Conservation (phyloP, 768 basidiomycete species). For the Agrocybe pediades region DNA sequence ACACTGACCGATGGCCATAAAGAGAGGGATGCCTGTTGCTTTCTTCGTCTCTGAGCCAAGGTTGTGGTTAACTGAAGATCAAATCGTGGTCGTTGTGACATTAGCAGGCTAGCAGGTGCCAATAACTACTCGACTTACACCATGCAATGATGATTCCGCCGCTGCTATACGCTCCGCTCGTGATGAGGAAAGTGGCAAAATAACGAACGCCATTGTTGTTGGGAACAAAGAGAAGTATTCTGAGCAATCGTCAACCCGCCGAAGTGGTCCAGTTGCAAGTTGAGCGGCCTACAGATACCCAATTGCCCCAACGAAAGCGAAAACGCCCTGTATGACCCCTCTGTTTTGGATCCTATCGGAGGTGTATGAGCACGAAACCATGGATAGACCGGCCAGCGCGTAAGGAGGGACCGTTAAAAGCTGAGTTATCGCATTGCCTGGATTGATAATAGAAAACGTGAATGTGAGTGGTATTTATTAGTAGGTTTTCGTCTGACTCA, state of each 20-base stretch:
- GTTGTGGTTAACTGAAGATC: constrained; percentile 61
- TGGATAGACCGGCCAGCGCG: constrained; percentile 65
- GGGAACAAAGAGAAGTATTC: constrained; percentile 56
- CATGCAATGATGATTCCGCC: constrained; percentile 78
- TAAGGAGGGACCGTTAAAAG: constrained; percentile 84
- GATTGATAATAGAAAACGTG: not conserved
- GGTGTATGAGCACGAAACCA: constrained; percentile 55
- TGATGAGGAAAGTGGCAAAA: constrained; percentile 78
- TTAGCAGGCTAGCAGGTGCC: too few species aligned
- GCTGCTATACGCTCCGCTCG: constrained; percentile 73
- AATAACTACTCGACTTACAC: too few species aligned
- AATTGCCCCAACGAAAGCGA: constrained; percentile 48
- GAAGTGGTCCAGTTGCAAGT: not conserved
- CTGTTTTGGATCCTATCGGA: constrained; percentile 74
- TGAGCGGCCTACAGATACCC: constrained; percentile 59
- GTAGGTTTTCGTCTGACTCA: too few species aligned
- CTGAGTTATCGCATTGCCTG: constrained; percentile 68
- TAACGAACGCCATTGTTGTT: constrained; percentile 65
- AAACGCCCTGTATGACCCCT: constrained; percentile 45
- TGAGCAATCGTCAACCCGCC: constrained; percentile 18
- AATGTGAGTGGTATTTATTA: not conserved
- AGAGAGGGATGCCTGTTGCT: constrained; percentile 74
- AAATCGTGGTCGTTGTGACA: not conserved
- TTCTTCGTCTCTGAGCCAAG: constrained; percentile 78
- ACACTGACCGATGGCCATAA: constrained; percentile 80